A percentile compares a stretch with the other conserved stretches of the same genome.
Evolutionary conservation across 768 basidiomycete genomes (phyloP).

Genomic region (Scleroderma citrinum): DNA sequence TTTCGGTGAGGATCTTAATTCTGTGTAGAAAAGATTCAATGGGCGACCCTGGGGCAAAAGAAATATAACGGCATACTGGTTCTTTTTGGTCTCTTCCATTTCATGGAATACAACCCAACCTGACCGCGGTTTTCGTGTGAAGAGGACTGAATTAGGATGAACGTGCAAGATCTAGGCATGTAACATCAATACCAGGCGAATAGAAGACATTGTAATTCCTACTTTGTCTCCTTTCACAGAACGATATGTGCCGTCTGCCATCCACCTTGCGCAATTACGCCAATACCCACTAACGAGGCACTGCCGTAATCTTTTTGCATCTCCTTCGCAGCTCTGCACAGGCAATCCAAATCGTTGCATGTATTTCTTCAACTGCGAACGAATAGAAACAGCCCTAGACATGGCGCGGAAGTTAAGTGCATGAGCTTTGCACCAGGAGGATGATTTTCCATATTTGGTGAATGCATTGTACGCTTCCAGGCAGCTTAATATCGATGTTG

Average conservation of each 20-base stretch:
- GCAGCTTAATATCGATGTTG: conserved; percentile 2
- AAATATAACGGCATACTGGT: conserved; percentile 51
- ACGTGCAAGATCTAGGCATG: conserved; percentile 66
- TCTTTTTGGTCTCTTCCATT: conserved; percentile 94
- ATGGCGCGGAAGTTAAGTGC: conserved; percentile 91
- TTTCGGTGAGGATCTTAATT: conserved; percentile 88
- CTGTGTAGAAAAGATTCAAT: conserved; percentile 31
- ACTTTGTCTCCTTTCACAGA: conserved; percentile 84
- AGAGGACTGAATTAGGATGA: conserved; percentile 91
- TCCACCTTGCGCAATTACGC: conserved; percentile 88
- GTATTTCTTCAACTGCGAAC: conserved; percentile 92
- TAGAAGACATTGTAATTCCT: conserved; percentile 16
- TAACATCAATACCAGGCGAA: not conserved
- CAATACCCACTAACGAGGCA: conserved; percentile 93
- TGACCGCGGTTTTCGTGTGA: conserved; percentile 84
- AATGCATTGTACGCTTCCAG: conserved; percentile 88
- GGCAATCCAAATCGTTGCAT: conserved; percentile 85
- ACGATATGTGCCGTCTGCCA: conserved; percentile 89
- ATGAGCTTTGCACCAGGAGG: conserved; percentile 90
- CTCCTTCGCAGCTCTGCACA: conserved; percentile 83
- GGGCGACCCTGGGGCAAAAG: no score
- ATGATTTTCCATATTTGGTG: conserved; percentile 71
- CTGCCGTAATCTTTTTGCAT: conserved; percentile 72
- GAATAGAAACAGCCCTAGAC: conserved; percentile 90
- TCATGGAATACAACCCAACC: conserved; percentile 96